phyloP scores from a whole-genome alignment of 148 eudicot species.

The Heliosperma pusillum region DNA sequence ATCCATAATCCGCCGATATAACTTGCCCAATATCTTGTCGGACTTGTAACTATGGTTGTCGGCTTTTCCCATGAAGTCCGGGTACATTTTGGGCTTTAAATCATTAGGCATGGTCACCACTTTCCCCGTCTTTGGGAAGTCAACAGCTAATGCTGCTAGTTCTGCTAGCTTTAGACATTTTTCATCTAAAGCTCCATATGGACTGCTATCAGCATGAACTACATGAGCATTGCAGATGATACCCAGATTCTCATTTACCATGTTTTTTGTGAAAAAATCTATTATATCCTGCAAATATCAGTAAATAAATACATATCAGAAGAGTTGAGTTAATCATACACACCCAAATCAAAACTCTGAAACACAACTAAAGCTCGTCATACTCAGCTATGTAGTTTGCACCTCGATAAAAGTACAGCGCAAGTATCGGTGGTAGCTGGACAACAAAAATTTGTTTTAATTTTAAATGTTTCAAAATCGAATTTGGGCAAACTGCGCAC shows the following conservation, averaged over 20 bases:
- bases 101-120: constrained; percentile 61
- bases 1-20: constrained; percentile 59
- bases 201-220: constrained; percentile 77
- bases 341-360: neutral
- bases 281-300: constrained; percentile 60
- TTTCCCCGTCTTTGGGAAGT: constrained; percentile 90
- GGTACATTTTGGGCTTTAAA: constrained; percentile 78
- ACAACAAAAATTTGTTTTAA: no score
- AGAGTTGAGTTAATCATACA: neutral
- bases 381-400: neutral
- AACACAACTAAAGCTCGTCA: neutral
- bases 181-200: constrained; percentile 63
- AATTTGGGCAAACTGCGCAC: neutral
- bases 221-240: constrained; percentile 92
- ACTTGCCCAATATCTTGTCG: constrained; percentile 56
- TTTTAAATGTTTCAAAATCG: no score
- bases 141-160: constrained; percentile 89
- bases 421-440: neutral
- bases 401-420: no score
- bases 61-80: constrained; percentile 92
- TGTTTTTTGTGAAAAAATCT: constrained; percentile 74
- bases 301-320: neutral
- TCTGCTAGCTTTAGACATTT: constrained; percentile 70
- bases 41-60: constrained; percentile 61
- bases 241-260: constrained; percentile 82